Evolutionary conservation across 805 yeast species (phyloP), one percentile per base, ranked within the genome.

Genomic region (Candida namnaoensis): DNA sequence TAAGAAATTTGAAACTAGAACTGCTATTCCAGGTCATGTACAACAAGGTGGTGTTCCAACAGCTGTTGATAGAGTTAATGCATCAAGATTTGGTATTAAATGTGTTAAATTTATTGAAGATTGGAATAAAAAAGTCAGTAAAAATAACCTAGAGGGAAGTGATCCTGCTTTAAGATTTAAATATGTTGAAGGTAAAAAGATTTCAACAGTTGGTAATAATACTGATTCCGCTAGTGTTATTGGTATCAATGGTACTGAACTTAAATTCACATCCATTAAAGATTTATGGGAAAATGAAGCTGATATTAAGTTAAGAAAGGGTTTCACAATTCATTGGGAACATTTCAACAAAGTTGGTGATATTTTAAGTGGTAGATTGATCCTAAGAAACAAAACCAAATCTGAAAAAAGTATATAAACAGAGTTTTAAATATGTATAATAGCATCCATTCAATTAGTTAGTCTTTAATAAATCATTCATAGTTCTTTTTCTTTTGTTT

Each of bases 21-120:
- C 90, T 7, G 93, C 93, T 11, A 71, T 81, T 42, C 95, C 95
- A 24, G 93, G 95, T 23, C 95, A 84, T 57, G 90, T 84, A 30
- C 93, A 85, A 64, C 95, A 85, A 59, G 95, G 95, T 56, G 80
- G 80, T 40, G 64, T 77, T 28, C 93, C 95, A 43, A 74, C 87
- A 1, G 74, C 90, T 30, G 80, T 82, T 59, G 95, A 85, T 60
- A 70, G 95, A 65, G 78, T 83, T 2, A 69, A 79, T 53, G 90
- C 87, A 7, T 76, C 83, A 4, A 74, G 87, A 57, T 76, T 80
- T 47, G 82, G 88, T 1, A 72, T 82, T 40, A 75, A 74, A 55
- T 80, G 88, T 24, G 77, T 82, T 41, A 77, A 78, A 45, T 84
- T 77, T 65, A 72, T 85, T 47, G 91, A 83, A 58, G 64, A 65